Base-by-base conservation (phyloP, 805 yeast species). In the Ogataea angusta region DNA sequence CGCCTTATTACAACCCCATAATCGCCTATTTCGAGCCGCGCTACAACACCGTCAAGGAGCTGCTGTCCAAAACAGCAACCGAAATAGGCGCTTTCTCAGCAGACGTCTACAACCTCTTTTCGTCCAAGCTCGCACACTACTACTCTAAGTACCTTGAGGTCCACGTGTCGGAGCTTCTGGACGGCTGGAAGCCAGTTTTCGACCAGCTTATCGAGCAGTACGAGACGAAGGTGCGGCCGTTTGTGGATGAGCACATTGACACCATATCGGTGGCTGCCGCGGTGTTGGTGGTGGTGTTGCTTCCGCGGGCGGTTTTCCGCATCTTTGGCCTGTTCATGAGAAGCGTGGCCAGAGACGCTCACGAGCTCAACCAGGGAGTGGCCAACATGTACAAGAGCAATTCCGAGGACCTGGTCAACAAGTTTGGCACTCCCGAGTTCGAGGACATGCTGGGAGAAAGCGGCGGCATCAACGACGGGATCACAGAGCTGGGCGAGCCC, bases 381-480 rank as follows among this genome's bases (percentile, higher is more conserved):
- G 40, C 42, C 8, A 36, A 37, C 19, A 59, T 56, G 60, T 56
- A 58, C 42, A 56, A 49, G 16, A 29, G 41, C 18, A 26, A 37
- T 10, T 35, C 54, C 7, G 52, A 42, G 12, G 46, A 48, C 8
- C n/a, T 37, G 10, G 26, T 23, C 10, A 28, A 36, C 7, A 30
- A 36, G 10, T 49, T 47, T 42, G 45, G 53, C 22, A 32, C 43
- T 31, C 48, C 53, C 10, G 46, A 44, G 32, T 57, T 48, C 31
- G 57, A 55, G 16, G 39, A 47, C 17, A 42, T 48, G 43, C 31
- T 23, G 12, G 51, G 42, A 26, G 54, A 55, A 34, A 53, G 56
- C 26, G 57, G 57, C 8, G 57, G 56, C 3, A 15, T 50, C 10
- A 44, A 50, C 29, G 62, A 56, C 29, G 59, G 57, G 6, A 43